Percentiles rank a stretch among this genome's conserved stretches.
Evolutionary conservation across 2,329 filamentous ascomycete species (phyloP).

Genomic region (Chaetomiaceae sp.): DNA sequence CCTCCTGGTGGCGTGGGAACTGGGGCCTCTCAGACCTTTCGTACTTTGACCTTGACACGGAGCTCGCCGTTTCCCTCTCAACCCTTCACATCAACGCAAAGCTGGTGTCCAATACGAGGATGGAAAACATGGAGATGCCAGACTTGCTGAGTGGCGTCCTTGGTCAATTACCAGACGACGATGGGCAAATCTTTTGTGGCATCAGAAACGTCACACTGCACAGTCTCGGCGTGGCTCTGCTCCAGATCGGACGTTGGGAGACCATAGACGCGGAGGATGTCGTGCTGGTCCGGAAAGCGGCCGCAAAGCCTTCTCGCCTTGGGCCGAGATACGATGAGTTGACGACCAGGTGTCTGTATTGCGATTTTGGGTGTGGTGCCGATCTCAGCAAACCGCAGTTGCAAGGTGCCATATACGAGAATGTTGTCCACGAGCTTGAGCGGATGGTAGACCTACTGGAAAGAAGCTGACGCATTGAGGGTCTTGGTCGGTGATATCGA

Average conservation of each 20-base stretch:
- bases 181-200: background rate
- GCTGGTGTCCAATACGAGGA: background rate
- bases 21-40: conserved; percentile 2
- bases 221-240: conserved; percentile 2
- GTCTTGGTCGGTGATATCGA: no score
- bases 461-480: background rate
- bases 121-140: background rate
- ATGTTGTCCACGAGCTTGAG: conserved; percentile 2
- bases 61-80: background rate
- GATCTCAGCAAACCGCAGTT: conserved; percentile 3
- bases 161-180: background rate
- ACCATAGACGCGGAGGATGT: background rate
- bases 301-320: background rate
- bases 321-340: conserved; percentile 6
- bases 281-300: background rate
- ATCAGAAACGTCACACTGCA: conserved; percentile 1
- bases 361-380: conserved; percentile 3
- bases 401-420: background rate
- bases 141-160: background rate
- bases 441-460: conserved; percentile 1
- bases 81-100: conserved; percentile 2
- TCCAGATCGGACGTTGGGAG: conserved; percentile 6
- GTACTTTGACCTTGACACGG: background rate
- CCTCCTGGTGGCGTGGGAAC: background rate
- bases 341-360: background rate